Evolutionary conservation across 805 yeast species (phyloP).

Genomic region (Myxozyma geophila): DNA sequence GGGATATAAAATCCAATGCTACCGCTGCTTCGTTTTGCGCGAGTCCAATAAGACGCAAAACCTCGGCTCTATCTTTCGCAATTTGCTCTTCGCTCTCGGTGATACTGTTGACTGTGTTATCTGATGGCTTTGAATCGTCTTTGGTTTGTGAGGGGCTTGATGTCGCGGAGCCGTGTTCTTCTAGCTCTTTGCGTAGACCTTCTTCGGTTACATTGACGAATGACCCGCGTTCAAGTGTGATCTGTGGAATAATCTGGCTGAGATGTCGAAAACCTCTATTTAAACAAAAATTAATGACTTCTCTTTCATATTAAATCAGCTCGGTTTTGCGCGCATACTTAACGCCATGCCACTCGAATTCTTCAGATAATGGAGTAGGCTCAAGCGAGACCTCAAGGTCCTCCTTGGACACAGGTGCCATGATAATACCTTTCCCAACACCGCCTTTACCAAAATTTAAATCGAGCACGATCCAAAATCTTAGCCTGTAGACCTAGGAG

Average conservation of each 20-base stretch:
- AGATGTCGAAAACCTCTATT: constrained; percentile 28
- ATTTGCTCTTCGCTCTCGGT: constrained; percentile 22
- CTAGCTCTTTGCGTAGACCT: constrained; percentile 53
- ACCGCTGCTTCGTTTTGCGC: constrained; percentile 90
- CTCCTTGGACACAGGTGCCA: constrained; percentile 1
- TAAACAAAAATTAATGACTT: neutral
- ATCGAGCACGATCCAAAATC: too few relatives aligned
- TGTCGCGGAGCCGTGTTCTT: constrained; percentile 21
- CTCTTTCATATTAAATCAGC: too few relatives aligned
- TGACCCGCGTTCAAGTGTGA: constrained; percentile 62
- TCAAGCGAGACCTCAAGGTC: constrained; percentile 12
- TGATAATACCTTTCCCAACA: neutral
- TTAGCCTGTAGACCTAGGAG: too few relatives aligned
- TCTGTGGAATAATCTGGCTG: constrained; percentile 57
- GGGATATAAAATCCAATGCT: constrained; percentile 83
- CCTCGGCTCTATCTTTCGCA: constrained; percentile 40
- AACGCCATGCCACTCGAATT: neutral
- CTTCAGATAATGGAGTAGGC: constrained; percentile 18
- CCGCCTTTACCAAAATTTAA: too few relatives aligned
- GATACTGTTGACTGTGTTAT: neutral
- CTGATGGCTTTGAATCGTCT: neutral
- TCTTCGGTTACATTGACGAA: constrained; percentile 65
- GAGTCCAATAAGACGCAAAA: constrained; percentile 42
- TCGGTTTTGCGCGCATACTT: neutral
- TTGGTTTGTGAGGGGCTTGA: neutral